Evolutionary conservation across 148 eudicot genomes (phyloP).

Genomic region (Amaranthus cruentus): DNA sequence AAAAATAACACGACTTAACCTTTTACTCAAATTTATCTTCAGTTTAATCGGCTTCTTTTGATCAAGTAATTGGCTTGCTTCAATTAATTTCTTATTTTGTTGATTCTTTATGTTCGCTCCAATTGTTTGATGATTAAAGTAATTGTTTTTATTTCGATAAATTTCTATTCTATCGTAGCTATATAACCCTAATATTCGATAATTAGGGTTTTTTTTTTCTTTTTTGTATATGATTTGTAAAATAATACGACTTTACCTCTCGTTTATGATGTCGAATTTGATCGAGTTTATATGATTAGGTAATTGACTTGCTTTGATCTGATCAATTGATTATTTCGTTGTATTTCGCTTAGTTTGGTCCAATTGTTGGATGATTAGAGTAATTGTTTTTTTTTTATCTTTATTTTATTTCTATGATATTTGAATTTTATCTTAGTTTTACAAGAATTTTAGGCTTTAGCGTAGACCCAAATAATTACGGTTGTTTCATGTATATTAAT

Average conservation of each 20-base stretch:
- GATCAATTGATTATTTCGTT: not conserved
- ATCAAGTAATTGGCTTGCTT: no score
- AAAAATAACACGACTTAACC: no score
- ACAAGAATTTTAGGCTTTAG: not conserved
- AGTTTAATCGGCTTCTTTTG: no score
- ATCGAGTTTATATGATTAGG: not conserved
- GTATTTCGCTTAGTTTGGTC: constrained; percentile 7
- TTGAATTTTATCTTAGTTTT: constrained; percentile 2
- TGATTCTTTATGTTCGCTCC: no score
- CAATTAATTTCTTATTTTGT: no score
- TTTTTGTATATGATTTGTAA: no score
- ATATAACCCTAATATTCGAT: no score
- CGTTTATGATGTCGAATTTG: not conserved
- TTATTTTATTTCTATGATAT: not conserved
- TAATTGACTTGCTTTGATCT: not conserved
- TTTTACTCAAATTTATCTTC: no score
- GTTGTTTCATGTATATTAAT: not conserved
- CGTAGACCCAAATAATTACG: not conserved
- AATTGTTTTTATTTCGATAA: no score
- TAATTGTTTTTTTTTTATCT: not conserved
- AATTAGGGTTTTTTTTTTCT: no score
- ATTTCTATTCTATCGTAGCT: no score
- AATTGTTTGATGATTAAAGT: no score
- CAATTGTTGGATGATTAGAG: constrained; percentile 11
- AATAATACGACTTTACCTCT: not conserved